phyloP scores from a whole-genome alignment of 1,284 basidiomycete genomes.

The Ceratobasidium sp. region DNA sequence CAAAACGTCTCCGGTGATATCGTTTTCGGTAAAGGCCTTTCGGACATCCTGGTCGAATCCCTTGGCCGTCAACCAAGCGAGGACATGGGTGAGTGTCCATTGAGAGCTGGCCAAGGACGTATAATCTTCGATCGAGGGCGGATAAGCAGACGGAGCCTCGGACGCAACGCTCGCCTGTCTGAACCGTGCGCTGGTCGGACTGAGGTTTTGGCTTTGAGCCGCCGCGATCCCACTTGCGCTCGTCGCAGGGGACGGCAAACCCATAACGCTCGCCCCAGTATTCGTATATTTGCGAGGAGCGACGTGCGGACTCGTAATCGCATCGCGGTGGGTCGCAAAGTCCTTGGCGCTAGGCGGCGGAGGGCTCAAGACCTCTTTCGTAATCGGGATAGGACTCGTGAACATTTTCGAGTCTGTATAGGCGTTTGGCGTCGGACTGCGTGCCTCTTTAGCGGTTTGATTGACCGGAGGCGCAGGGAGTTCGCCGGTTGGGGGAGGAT shows the following conservation, averaged over 20 bases:
- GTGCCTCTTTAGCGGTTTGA: neutral
- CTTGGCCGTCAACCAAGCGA: slow-evolving; percentile 87
- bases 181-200: slow-evolving; percentile 45
- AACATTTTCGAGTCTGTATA: slow-evolving; percentile 9
- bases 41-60: slow-evolving; percentile 83
- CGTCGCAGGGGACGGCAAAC: slow-evolving; percentile 43
- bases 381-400: neutral
- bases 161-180: slow-evolving; percentile 51
- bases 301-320: slow-evolving; percentile 8
- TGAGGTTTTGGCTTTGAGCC: slow-evolving; percentile 44
- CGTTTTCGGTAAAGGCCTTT: slow-evolving; percentile 76
- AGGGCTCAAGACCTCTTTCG: slow-evolving; percentile 8
- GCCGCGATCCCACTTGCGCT: slow-evolving; percentile 48
- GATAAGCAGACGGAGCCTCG: slow-evolving; percentile 32
- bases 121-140: slow-evolving; percentile 25
- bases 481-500: slow-evolving; percentile 27
- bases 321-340: neutral
- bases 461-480: slow-evolving; percentile 17
- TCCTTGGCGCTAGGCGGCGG: neutral
- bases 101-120: slow-evolving; percentile 64
- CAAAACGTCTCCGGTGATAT: slow-evolving; percentile 96
- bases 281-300: slow-evolving; percentile 30
- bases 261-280: slow-evolving; percentile 31
- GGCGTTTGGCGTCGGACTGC: slow-evolving; percentile 11
- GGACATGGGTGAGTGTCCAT: slow-evolving; percentile 91